Percentiles rank a stretch among this genome's conserved stretches.
Conservation (phyloP, 495 filamentous ascomycete genomes). For the Penicillium chermesinum region DNA sequence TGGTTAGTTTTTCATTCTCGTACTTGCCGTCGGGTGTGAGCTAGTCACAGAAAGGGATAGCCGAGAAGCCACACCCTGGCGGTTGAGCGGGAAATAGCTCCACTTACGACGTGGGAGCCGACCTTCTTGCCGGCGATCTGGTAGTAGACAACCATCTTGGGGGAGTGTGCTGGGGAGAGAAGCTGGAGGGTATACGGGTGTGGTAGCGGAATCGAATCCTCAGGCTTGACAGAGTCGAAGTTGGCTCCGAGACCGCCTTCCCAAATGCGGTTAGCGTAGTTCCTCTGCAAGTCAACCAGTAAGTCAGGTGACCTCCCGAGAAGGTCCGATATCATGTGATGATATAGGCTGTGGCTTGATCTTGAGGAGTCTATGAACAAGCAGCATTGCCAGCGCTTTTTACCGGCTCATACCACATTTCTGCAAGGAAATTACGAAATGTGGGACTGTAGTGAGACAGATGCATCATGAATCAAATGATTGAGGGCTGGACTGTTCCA, state of each 20-base stretch:
- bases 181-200: conserved; percentile 33
- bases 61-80: conserved; percentile 2
- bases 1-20: conserved; percentile 10
- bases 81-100: background rate
- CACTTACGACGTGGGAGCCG: conserved; percentile 87
- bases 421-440: background rate
- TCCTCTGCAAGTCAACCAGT: background rate
- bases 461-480: background rate
- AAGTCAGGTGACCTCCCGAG: conserved; percentile 17
- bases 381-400: background rate
- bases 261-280: conserved; percentile 17
- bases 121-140: conserved; percentile 81
- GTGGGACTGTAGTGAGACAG: background rate
- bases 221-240: conserved; percentile 21
- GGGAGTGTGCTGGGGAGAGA: conserved; percentile 26
- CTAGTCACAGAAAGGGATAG: conserved; percentile 21
- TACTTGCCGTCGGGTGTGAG: conserved; percentile 12
- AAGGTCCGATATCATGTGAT: conserved; percentile 21
- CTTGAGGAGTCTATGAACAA: conserved; percentile 5
- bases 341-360: conserved; percentile 21
- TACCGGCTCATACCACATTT: background rate
- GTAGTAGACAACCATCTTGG: conserved; percentile 85
- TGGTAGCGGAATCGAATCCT: conserved; percentile 24
- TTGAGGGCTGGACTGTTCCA: background rate
- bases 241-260: conserved; percentile 25